Evolutionary conservation across 192 early-diverging fungal genomes (phyloP), one percentile per base, ranked within the genome.

Genomic region (Polychytrium aggregatum): DNA sequence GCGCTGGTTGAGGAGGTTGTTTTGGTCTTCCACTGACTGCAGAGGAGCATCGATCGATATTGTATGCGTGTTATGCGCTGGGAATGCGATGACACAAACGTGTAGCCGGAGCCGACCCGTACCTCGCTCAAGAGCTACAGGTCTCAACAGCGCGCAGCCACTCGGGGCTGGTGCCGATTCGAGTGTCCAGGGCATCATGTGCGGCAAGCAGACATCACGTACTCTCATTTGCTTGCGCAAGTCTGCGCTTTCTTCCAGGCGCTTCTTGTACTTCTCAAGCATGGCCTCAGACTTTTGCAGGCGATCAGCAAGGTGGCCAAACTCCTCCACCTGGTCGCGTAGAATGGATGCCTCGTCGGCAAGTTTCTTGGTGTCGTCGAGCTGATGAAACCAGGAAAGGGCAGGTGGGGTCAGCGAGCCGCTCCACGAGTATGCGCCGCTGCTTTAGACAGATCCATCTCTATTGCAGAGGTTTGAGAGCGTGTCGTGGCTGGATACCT

Each of bases 251-350:
- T 97, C 92, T 46, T 97, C 93, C 4, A 93, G 69, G 40, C 90
- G 86, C 66, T 91, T 92, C 57, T 90, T 93, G 65, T 90, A 98
- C 60, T 94, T 95, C 59, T 97, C 93, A 53, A 92, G 81, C 27
- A 91, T 80, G 27, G 88, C 87, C 58, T 98, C 95, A 1, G 85
- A 77, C 71, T 92, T 94, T 68, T 85, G 82, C 13, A 94, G 71
- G 48, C 85, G 87, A 44, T 95, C 93, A n/a, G 86, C 86, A 0
- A 84, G 74, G 56, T 90, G 88, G 34, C 80, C 72, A 56, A 90
- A 86, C 61, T 95, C 93, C 46, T 94, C 86, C 17, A 98, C 55
- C 62, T 97, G 82, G 61, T 96, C 92, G 42, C 84, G 82, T 44
- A 97, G 63, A 16, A 74, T 70, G 8, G 58, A 56, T 1, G 71